Percentiles rank a stretch among this genome's conserved stretches.
phyloP scores from a whole-genome alignment of 371 early-diverging fungal species.

The Rhizopus sp. region DNA sequence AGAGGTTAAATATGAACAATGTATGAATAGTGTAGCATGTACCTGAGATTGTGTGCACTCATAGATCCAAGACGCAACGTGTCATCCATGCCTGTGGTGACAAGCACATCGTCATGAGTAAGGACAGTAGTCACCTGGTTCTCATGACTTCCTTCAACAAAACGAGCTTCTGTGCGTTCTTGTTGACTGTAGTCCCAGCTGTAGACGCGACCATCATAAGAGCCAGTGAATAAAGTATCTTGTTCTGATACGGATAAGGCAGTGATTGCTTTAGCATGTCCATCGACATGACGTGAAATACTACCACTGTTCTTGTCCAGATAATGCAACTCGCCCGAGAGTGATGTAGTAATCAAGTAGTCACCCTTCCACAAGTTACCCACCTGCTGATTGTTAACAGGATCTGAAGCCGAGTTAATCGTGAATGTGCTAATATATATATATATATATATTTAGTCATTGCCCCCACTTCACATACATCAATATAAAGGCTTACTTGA shows the following conservation, averaged over 20 bases:
- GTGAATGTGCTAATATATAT: constrained; percentile 55
- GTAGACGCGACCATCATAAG: constrained; percentile 90
- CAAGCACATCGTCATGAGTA: constrained; percentile 42
- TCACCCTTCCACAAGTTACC: constrained; percentile 89
- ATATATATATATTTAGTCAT: background rate
- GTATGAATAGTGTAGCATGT: background rate
- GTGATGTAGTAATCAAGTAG: constrained; percentile 74
- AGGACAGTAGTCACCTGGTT: constrained; percentile 71
- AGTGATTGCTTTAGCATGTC: constrained; percentile 88
- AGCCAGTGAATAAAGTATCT: constrained; percentile 78
- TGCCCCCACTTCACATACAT: too few species aligned
- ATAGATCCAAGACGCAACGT: constrained; percentile 30
- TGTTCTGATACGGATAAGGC: constrained; percentile 60
- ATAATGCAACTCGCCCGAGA: constrained; percentile 83
- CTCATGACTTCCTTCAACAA: constrained; percentile 63
- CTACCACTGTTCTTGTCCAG: constrained; percentile 66
- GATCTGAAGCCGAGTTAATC: constrained; percentile 28
- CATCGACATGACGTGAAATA: constrained; percentile 62
- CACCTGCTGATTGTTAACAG: constrained; percentile 86
- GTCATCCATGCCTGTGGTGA: constrained; percentile 84
- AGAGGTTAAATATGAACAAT: background rate
- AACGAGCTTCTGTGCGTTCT: constrained; percentile 36
- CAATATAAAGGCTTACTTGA: constrained; percentile 53
- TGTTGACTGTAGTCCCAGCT: constrained; percentile 58
- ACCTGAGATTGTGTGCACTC: constrained; percentile 28